A percentile compares a stretch with the other conserved stretches of the same genome.
Evolutionary conservation across 306 rosid species (phyloP).

Genomic region (Luffa acutangula): DNA sequence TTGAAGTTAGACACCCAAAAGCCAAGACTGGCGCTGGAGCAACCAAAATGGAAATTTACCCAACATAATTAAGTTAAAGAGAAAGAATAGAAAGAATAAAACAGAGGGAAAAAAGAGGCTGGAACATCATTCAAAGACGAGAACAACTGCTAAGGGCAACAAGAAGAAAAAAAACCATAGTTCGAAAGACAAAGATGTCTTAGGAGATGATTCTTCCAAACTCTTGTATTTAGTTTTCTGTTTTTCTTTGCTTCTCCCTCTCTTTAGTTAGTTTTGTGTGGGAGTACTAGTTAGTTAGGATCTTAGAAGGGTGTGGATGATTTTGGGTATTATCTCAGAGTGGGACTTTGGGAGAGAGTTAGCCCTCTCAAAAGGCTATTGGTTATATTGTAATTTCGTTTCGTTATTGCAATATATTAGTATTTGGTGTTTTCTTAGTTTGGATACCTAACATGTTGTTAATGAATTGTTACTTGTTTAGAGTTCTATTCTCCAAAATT

Average conservation of each 20-base stretch:
- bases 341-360: no score
- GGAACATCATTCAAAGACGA: neutral
- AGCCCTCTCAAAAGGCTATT: no score
- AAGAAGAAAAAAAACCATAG: neutral
- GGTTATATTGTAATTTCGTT: no score
- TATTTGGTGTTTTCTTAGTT: no score
- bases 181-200: neutral
- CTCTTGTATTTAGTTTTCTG: neutral
- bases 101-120: neutral
- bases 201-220: neutral
- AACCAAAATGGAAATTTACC: neutral
- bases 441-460: no score
- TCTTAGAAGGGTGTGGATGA: no score
- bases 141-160: neutral
- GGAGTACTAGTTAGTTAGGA: no score
- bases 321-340: no score
- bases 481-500: neutral
- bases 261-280: neutral
- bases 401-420: no score
- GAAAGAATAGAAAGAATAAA: neutral
- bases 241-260: neutral
- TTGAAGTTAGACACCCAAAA: neutral
- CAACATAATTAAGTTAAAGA: neutral
- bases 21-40: neutral
- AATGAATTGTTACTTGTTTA: no score